Evolutionary conservation across 257 asterid species (phyloP).

Genomic region (Eustoma russellianum): DNA sequence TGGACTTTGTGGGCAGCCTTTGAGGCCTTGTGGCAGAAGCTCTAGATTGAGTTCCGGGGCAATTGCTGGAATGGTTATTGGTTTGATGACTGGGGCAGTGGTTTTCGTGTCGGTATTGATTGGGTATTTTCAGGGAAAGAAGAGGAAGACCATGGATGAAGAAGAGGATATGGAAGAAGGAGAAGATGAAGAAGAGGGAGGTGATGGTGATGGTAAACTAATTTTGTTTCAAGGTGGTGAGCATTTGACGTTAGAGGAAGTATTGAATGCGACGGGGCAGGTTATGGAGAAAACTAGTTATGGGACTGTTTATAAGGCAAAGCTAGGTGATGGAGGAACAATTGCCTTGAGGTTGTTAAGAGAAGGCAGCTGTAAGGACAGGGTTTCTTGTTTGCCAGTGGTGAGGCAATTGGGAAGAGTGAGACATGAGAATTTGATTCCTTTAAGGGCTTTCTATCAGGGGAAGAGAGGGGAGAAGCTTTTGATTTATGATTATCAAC

Average conservation of each 20-base stretch:
- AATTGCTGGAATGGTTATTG: slow-evolving; percentile 85
- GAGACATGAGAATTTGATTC: slow-evolving; percentile 85
- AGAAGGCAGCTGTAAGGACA: slow-evolving; percentile 83
- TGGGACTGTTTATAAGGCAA: slow-evolving; percentile 92
- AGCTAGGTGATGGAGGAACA: slow-evolving; percentile 87
- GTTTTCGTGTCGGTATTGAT: slow-evolving; percentile 73
- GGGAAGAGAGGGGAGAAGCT: slow-evolving; percentile 98
- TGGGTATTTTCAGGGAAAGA: slow-evolving; percentile 81
- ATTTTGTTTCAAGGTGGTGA: slow-evolving; percentile 93
- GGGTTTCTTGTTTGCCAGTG: slow-evolving; percentile 52
- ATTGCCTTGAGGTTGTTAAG: slow-evolving; percentile 86
- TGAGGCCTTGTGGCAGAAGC: slow-evolving; percentile 43
- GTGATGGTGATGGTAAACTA: slow-evolving; percentile 77
- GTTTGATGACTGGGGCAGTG: slow-evolving; percentile 75
- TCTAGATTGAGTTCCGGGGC: slow-evolving; percentile 84
- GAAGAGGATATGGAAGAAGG: slow-evolving; percentile 64
- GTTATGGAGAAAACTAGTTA: slow-evolving; percentile 91
- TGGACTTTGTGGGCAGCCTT: slow-evolving; percentile 70
- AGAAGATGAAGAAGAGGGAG: slow-evolving; percentile 47
- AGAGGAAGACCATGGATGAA: slow-evolving; percentile 52
- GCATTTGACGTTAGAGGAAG: slow-evolving; percentile 83
- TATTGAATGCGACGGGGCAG: slow-evolving; percentile 92
- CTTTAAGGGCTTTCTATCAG: slow-evolving; percentile 92
- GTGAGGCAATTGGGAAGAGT: slow-evolving; percentile 71
- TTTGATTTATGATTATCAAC: slow-evolving; percentile 75